Evolutionary conservation across 208 protist species (phyloP).

Genomic region (Leishmania lainsoni): DNA sequence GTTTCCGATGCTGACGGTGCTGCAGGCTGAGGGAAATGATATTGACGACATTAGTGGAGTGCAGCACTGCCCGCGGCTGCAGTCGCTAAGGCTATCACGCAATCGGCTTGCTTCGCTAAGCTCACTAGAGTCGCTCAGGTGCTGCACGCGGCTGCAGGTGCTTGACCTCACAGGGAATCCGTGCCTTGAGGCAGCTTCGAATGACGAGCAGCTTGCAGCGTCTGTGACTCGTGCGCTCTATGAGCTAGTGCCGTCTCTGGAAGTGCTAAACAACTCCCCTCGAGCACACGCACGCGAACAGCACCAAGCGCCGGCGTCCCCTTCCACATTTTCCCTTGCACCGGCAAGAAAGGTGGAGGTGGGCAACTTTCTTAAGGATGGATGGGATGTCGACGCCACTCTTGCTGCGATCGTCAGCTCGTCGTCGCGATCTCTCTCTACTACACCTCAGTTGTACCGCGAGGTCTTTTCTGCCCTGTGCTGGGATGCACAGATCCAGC

Average conservation of each 20-base stretch:
- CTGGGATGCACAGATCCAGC: conserved; percentile 24
- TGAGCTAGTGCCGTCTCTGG: conserved; percentile 25
- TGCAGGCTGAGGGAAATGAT: conserved; percentile 80
- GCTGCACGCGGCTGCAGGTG: conserved; percentile 41
- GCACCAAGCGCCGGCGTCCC: neutral
- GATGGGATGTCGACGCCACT: neutral
- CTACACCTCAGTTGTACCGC: conserved; percentile 8
- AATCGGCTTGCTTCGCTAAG: conserved; percentile 53
- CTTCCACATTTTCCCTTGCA: neutral
- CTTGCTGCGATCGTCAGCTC: neutral
- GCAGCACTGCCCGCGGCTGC: conserved; percentile 55
- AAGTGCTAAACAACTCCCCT: conserved; percentile 45
- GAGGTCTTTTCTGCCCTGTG: conserved; percentile 28
- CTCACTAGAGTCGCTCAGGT: conserved; percentile 46
- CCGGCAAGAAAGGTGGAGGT: neutral
- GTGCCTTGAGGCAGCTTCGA: conserved; percentile 11
- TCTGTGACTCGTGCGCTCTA: neutral
- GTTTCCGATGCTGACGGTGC: conserved; percentile 69
- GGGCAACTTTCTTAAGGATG: neutral
- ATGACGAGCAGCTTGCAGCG: neutral
- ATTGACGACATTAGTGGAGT: conserved; percentile 65
- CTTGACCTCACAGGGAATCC: conserved; percentile 75
- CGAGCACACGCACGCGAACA: neutral
- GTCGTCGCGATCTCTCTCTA: neutral
- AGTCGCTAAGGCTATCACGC: conserved; percentile 53